These are phyloP conservation scores for Mortierella sp. DNA, from an alignment of 371 early-diverging fungal species.

Conservation along the genomic window DNA sequence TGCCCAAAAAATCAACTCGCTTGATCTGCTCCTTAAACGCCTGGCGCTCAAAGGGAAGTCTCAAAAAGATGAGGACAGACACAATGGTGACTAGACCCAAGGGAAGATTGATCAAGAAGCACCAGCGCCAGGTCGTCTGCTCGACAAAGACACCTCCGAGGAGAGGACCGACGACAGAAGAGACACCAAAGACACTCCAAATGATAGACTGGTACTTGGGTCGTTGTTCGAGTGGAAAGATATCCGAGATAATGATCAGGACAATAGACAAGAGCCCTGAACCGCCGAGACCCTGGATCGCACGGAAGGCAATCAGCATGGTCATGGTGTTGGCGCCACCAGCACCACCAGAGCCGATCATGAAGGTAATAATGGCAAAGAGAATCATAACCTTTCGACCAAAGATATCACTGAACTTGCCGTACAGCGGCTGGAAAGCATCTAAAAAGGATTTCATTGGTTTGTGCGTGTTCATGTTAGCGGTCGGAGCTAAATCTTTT, in stretches of 20 bases:
- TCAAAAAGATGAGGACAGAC: slow-evolving; percentile 60
- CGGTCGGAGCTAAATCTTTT: too few species aligned
- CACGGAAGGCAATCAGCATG: slow-evolving; percentile 73
- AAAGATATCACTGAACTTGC: slow-evolving; percentile 68
- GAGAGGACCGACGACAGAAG: slow-evolving; percentile 65
- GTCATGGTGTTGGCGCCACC: slow-evolving; percentile 68
- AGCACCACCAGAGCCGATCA: slow-evolving; percentile 61
- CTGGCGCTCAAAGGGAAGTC: slow-evolving; percentile 56
- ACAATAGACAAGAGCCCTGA: slow-evolving; percentile 78
- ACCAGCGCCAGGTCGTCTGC: slow-evolving; percentile 60
- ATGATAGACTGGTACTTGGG: slow-evolving; percentile 71
- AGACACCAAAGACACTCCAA: slow-evolving; percentile 70
- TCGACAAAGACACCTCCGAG: slow-evolving; percentile 63
- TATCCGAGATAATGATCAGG: slow-evolving; percentile 84
- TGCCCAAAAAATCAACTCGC: slow-evolving; percentile 65
- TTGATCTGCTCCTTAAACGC: slow-evolving; percentile 57
- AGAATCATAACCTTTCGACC: slow-evolving; percentile 68
- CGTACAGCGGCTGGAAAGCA: slow-evolving; percentile 68
- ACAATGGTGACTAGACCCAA: slow-evolving; percentile 58
- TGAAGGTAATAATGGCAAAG: slow-evolving; percentile 58
- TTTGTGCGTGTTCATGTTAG: too few species aligned
- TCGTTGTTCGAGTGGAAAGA: slow-evolving; percentile 70
- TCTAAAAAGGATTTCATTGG: slow-evolving; percentile 8
- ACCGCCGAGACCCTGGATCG: slow-evolving; percentile 72
- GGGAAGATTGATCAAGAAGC: slow-evolving; percentile 69